These are phyloP conservation scores for Boletus speciosus DNA, from an alignment of 768 basidiomycete genomes.

Conservation along the genomic window DNA sequence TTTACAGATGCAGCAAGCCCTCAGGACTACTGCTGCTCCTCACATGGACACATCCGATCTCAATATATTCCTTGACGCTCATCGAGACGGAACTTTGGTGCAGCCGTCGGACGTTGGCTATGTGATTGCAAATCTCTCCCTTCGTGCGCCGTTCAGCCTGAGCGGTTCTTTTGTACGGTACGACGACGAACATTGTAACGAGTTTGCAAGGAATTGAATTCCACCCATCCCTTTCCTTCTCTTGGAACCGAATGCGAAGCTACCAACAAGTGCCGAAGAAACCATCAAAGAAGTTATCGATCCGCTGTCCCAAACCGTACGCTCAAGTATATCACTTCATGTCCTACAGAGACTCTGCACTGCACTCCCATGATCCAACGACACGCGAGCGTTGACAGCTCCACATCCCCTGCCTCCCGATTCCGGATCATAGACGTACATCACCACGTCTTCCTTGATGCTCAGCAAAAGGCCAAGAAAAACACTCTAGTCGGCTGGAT, in stretches of 20 bases:
- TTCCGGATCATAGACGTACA: constrained; percentile 57
- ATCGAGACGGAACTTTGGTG: constrained; percentile 67
- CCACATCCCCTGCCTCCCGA: not conserved
- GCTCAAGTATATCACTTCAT: not conserved
- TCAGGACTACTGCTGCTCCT: constrained; percentile 50
- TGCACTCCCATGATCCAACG: constrained; percentile 12
- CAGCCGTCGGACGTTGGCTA: constrained; percentile 71
- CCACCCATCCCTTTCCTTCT: constrained; percentile 2
- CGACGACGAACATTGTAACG: constrained; percentile 66
- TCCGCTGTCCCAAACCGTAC: not conserved
- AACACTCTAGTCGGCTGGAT: constrained; percentile 55
- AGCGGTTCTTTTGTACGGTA: constrained; percentile 81
- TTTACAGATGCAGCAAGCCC: constrained; percentile 63
- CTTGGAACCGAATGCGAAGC: constrained; percentile 19
- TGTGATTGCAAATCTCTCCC: constrained; percentile 72
- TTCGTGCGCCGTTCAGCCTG: constrained; percentile 58
- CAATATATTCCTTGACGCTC: constrained; percentile 52
- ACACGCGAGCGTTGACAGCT: not conserved
- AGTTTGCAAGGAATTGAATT: constrained; percentile 41
- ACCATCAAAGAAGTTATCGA: constrained; percentile 12
- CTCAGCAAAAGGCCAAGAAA: constrained; percentile 44
- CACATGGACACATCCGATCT: constrained; percentile 57
- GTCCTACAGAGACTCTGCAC: not conserved
- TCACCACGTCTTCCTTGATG: constrained; percentile 67
- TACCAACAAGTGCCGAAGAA: constrained; percentile 3